Base-by-base conservation (phyloP, 2,329 filamentous ascomycete species). In the Colletotrichum nymphaeae region DNA sequence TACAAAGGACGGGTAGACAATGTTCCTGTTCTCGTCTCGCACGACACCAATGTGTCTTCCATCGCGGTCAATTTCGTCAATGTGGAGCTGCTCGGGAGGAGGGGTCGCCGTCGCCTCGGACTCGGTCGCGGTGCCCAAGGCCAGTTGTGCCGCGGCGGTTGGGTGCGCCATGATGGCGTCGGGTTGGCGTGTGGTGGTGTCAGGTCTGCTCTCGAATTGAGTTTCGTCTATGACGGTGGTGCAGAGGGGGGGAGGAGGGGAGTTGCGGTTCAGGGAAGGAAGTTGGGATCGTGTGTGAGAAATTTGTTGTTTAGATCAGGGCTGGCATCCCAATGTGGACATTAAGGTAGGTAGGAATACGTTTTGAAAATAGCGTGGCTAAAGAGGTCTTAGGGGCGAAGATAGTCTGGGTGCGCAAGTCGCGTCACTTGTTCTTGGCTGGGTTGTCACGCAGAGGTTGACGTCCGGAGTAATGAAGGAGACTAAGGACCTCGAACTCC, bases 1-100 rank as follows among this genome's bases (percentile, higher is more conserved):
- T 2, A 84, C 79, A 7, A 76, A 75, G 28, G 76, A 74, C 9
- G 83, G 82, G 63, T 79, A 84, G 3, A 77, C 78, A 28, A 83
- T 72, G 37, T 78, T 72, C 42, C 80, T 81, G 8, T 76, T 59
- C 11, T 69, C 74, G 62, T 83, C 80, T 68, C 79, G 78, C n/a
- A 81, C 75, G 5, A 84, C 72, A 5, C 78, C 80, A 30, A 76
- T 76, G 1, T 69, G 65, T 4, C 79, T 79, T 55, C 81, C 82
- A 0, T 78, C 56, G 7, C 74, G 72, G 19, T 69, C 26, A 11
- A 76, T 74, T 22, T 77, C 78, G 28, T 82, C 80, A 62, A 81
- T 76, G 8, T 76, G 78, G 14, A 83, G 69, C 9, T 49, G 53
- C 22, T 72, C n/a, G 19, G 57, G 37, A 37, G 69, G 63, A 63